Percentiles rank a stretch among this genome's conserved stretches.
phyloP scores from a whole-genome alignment of 176 grass and related monocot genomes.

The Cenchrus purpureus region DNA sequence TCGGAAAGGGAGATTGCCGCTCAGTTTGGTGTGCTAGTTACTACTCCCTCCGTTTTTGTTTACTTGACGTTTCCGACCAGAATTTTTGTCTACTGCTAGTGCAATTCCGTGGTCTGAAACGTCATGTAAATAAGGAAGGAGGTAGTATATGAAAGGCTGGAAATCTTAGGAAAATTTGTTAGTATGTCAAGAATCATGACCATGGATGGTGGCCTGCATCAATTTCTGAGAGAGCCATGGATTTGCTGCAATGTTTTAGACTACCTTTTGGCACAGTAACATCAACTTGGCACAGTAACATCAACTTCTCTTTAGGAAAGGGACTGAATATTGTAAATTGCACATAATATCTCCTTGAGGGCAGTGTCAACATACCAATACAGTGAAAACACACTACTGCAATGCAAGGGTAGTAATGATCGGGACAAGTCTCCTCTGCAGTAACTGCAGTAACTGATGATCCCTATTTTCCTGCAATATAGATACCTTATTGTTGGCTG shows the following conservation, averaged over 20 bases:
- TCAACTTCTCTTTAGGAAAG: neutral
- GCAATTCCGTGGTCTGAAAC: no score
- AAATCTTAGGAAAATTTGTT: neutral
- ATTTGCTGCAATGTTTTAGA: neutral
- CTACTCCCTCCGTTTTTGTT: no score
- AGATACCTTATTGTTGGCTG: neutral
- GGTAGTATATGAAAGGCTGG: neutral
- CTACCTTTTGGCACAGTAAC: neutral
- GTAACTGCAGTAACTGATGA: no score
- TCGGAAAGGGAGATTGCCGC: neutral
- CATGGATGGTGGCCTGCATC: neutral
- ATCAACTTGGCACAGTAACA: neutral
- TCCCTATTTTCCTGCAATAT: neutral
- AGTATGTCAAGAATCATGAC: constrained; percentile 8
- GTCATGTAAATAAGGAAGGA: no score
- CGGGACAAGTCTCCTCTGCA: no score
- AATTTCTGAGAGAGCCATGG: constrained; percentile 5
- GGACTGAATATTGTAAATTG: neutral
- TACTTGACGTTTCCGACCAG: no score
- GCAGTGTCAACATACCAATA: neutral
- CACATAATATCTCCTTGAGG: neutral
- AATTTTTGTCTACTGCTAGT: no score
- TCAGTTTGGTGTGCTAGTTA: neutral
- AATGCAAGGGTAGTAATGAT: neutral
- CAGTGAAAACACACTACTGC: neutral